phyloP scores from a whole-genome alignment of 2,329 filamentous ascomycete genomes.

The Calonectria leucothoes region DNA sequence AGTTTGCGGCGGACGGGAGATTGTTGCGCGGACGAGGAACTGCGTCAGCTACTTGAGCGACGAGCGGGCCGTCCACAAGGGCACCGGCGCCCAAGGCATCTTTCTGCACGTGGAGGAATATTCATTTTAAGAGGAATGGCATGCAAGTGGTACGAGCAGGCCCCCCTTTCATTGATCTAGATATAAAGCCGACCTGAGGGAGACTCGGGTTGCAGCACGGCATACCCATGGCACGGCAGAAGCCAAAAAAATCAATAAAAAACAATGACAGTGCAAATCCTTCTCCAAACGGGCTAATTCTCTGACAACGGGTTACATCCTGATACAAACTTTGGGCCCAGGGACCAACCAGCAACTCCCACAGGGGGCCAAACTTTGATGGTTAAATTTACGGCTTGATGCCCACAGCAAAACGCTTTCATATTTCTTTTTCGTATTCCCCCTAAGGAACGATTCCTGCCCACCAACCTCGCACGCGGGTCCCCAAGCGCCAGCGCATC shows the following conservation, averaged over 20 bases:
- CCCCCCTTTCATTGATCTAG: not conserved
- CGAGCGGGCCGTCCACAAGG: constrained; percentile 73
- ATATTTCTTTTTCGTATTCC: not conserved
- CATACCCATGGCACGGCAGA: not conserved
- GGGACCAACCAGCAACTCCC: not conserved
- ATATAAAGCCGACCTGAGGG: constrained; percentile 1
- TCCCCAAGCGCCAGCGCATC: not conserved
- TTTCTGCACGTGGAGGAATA: constrained; percentile 72
- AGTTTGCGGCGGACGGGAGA: constrained; percentile 68
- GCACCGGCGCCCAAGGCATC: constrained; percentile 72
- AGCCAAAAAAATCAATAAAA: not conserved
- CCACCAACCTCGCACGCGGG: not conserved
- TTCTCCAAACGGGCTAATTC: not conserved
- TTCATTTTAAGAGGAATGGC: constrained; percentile 53
- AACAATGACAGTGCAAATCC: constrained; percentile 2
- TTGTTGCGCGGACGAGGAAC: constrained; percentile 66
- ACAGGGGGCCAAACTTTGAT: not conserved
- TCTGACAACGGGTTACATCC: constrained; percentile 3
- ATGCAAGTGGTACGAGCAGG: constrained; percentile 1
- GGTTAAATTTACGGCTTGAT: not conserved
- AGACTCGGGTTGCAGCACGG: not conserved
- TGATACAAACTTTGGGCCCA: not conserved
- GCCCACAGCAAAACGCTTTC: not conserved
- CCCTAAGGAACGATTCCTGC: not conserved
- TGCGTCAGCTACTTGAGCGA: constrained; percentile 67